phyloP scores from a whole-genome alignment of 108 stramenopile species.

The Aurantiochytrium sp. region DNA sequence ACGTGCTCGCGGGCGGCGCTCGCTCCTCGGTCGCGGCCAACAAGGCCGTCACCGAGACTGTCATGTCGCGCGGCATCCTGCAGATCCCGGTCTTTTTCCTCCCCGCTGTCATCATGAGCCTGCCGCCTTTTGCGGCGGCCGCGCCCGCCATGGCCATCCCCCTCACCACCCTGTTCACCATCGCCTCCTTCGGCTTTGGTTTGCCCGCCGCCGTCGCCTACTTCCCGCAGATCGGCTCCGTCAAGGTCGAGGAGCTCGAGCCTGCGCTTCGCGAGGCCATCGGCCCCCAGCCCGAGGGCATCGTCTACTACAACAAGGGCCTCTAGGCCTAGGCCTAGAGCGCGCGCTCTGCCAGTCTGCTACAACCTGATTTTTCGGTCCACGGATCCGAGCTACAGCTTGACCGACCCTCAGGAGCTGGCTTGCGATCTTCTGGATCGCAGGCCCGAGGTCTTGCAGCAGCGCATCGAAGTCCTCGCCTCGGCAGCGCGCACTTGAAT shows the following conservation, averaged over 20 bases:
- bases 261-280: conserved; percentile 42
- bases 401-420: too few relatives aligned
- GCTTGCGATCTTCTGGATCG: too few relatives aligned
- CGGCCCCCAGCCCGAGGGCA: neutral
- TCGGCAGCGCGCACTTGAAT: too few relatives aligned
- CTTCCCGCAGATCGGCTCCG: conserved; percentile 73
- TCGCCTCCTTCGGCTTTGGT: conserved; percentile 72
- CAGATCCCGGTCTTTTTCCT: conserved; percentile 78
- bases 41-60: conserved; percentile 71
- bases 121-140: conserved; percentile 34
- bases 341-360: neutral
- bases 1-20: conserved; percentile 46
- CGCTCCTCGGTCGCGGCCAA: conserved; percentile 64
- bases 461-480: too few relatives aligned
- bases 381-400: too few relatives aligned
- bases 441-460: too few relatives aligned
- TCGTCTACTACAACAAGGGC: conserved; percentile 32
- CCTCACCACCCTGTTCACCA: conserved; percentile 69
- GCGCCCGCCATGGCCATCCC: conserved; percentile 65
- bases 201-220: conserved; percentile 74
- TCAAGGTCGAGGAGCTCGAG: conserved; percentile 65
- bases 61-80: conserved; percentile 66
- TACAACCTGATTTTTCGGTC: too few relatives aligned
- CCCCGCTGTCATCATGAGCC: conserved; percentile 63
- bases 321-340: neutral